Evolutionary conservation across 106 monocot genomes (phyloP), one percentile per base, ranked within the genome.

Genomic region (Chionographis japonica): DNA sequence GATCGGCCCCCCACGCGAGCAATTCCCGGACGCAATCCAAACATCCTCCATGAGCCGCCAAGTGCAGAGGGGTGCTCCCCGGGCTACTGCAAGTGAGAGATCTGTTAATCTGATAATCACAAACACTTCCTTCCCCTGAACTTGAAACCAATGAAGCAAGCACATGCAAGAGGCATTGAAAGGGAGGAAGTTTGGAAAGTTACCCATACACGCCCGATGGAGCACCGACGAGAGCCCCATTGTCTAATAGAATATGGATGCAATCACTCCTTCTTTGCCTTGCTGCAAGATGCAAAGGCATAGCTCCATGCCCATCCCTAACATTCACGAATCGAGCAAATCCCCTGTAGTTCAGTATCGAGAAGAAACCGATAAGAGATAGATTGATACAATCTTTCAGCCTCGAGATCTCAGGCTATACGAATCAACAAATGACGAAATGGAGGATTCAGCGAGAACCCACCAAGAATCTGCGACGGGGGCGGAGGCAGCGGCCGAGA

Each of bases 1-100:
- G 68, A 78, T 83, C 77, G 38, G 77, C 82, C 15, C 82, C 82
- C 82, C 82, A 78, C 4, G 77, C 70, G 4, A 83, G 77, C 77
- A 83, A 68, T 42, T 71, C 69, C 41, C 82, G 57, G 12, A 83
- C 64, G 66, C 82, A 77, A 37, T 77, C 77, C 69, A 83, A 39
- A 40, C 66, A 83, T 52, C 82, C 82, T 4, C 74, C 58, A 14
- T 53, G 77, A 14, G 82, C 82, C 12, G 82, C 72, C 42, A 78
- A 52, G 40, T 78, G 78, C 4, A 78, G 78, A 18, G 78, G 78
- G 16, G 78, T 78, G 72, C 78, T 78, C 46, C 78, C 78, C 8
- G 67, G 72, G 12, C 15, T 67, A 3, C 78, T 78, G 71, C 58
- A 43, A 67, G 9, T 46, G 9, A 0, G 5, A 27, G 9, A 46